These are phyloP conservation scores for Wickerhamomyces ciferrii DNA, from an alignment of 805 yeast species.

Conservation along the genomic window DNA sequence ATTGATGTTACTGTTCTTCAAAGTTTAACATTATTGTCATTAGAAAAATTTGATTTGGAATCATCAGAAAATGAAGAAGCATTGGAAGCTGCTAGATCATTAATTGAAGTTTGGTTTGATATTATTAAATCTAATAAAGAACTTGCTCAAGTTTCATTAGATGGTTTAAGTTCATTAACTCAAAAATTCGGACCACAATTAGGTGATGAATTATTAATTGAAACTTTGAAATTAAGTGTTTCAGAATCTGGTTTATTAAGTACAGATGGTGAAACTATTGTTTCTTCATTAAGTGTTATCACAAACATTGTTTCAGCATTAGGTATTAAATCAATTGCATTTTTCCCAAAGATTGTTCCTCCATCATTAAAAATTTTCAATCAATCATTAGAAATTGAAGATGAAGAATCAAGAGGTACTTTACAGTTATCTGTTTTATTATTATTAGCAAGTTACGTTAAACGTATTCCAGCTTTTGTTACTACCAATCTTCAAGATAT, in stretches of 20 bases:
- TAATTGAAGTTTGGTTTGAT: slow-evolving; percentile 44
- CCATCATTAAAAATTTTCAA: slow-evolving; percentile 62
- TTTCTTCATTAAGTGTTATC: slow-evolving; percentile 70
- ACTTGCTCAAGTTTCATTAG: slow-evolving; percentile 64
- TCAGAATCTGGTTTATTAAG: slow-evolving; percentile 50
- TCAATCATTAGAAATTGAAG: slow-evolving; percentile 16
- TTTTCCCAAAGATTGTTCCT: slow-evolving; percentile 79
- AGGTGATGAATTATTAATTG: slow-evolving; percentile 40
- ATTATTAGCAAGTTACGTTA: slow-evolving; percentile 67
- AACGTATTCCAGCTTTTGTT: slow-evolving; percentile 83
- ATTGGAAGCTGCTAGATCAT: slow-evolving; percentile 42
- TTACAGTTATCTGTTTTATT: slow-evolving; percentile 69
- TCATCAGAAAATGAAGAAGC: slow-evolving; percentile 44
- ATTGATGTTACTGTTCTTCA: slow-evolving; percentile 46
- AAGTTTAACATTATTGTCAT: slow-evolving; percentile 57
- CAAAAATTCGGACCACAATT: slow-evolving; percentile 53
- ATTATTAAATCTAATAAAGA: slow-evolving; percentile 32
- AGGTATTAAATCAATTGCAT: slow-evolving; percentile 84
- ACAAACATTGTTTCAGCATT: slow-evolving; percentile 64
- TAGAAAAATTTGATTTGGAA: slow-evolving; percentile 67
- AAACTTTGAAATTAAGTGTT: slow-evolving; percentile 45
- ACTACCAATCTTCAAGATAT: slow-evolving; percentile 62
- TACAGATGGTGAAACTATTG: slow-evolving; percentile 52
- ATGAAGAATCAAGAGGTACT: slow-evolving; percentile 24
- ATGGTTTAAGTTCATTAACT: slow-evolving; percentile 59